These are phyloP conservation scores for Pseudopithomyces maydicus DNA, from an alignment of 2,329 filamentous ascomycete genomes.

Conservation along the genomic window DNA sequence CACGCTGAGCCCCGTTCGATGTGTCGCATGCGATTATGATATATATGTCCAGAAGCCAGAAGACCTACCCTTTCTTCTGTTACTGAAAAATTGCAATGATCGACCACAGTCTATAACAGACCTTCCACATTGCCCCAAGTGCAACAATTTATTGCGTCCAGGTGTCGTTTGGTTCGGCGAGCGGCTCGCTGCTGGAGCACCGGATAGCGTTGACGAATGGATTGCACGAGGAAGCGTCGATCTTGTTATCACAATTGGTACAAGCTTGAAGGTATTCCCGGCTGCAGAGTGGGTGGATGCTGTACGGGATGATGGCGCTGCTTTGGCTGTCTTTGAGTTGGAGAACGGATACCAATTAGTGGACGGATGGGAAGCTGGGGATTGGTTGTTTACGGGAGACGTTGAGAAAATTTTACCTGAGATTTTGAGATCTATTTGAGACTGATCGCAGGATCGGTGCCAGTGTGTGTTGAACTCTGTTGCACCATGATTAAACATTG, in stretches of 20 bases:
- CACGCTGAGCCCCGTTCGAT: slow-evolving; percentile 10
- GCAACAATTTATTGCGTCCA: slow-evolving; percentile 13
- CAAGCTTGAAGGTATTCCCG: slow-evolving; percentile 16
- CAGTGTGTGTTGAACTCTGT: no score
- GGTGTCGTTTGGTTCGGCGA: slow-evolving; percentile 23
- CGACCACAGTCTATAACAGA: no score
- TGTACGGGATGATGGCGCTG: slow-evolving; percentile 6
- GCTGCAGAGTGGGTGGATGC: slow-evolving; percentile 17
- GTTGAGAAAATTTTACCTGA: slow-evolving; percentile 3
- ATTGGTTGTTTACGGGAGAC: slow-evolving; percentile 10
- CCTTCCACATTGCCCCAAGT: slow-evolving; percentile 17
- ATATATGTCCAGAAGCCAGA: slow-evolving; percentile 8
- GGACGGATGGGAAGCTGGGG: slow-evolving; percentile 1
- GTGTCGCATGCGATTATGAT: slow-evolving; percentile 14
- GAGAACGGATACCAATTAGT: slow-evolving; percentile 2
- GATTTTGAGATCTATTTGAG: slow-evolving; percentile 1
- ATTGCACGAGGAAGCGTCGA: slow-evolving; percentile 10
- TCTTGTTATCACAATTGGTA: slow-evolving; percentile 14
- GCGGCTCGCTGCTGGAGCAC: slow-evolving; percentile 11
- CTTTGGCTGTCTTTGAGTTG: slow-evolving; percentile 13
- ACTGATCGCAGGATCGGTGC: not conserved
- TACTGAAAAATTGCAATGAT: no score
- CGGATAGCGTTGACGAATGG: slow-evolving; percentile 14
- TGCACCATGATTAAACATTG: no score
- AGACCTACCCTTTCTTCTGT: slow-evolving; percentile 13